Evolutionary conservation across 139 green algal genomes (phyloP), one percentile per base, ranked within the genome.

Genomic region (Desmodesmus armatus): DNA sequence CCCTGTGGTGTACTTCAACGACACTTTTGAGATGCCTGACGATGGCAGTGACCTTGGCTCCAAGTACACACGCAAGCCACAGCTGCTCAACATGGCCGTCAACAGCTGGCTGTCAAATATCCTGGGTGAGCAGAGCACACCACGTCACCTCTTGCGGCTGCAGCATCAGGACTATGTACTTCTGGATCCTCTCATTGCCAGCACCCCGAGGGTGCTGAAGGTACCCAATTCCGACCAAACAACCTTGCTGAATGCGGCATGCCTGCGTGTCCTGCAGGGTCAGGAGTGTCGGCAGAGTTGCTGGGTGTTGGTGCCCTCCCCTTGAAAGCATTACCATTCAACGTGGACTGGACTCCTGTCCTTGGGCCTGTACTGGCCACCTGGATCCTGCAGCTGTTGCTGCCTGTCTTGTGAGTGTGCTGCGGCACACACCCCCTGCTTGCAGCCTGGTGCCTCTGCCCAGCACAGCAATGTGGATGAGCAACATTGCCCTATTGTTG

Each of bases 341-440:
- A 73, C 23, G 84, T 98, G 13, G 94, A 98, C 85, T 96, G 98
- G 81, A 87, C 78, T 27, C 90, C 85, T 0, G 77, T 98, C 4
- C 87, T 98, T 47, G 94, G 95, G 0, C 94, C 95, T 1, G 87
- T 98, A 15, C 97, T 98, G 87, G 96, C 93, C 89, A 91, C 78
- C 5, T 97, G 95, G 94, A 84, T 97, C 58, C 76, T 95, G 11
- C 93, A 96, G 89, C 88, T 98, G 88, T 90, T 96, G 72, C 88
- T 97, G 66, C 95, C 95, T 1, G 75, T 93, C 37, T 94, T 96
- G 88, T 91, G 33, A 83, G 67, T 83, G 53, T n/a, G n/a, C n/a
- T n/a, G n/a, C n/a, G n/a, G n/a, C n/a, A n/a, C n/a, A n/a, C n/a
- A n/a, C n/a, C n/a, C n/a, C n/a, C n/a, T n/a, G n/a, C n/a, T n/a